Conservation (phyloP, 768 basidiomycete genomes). For the Podaxis mareebaensis region DNA sequence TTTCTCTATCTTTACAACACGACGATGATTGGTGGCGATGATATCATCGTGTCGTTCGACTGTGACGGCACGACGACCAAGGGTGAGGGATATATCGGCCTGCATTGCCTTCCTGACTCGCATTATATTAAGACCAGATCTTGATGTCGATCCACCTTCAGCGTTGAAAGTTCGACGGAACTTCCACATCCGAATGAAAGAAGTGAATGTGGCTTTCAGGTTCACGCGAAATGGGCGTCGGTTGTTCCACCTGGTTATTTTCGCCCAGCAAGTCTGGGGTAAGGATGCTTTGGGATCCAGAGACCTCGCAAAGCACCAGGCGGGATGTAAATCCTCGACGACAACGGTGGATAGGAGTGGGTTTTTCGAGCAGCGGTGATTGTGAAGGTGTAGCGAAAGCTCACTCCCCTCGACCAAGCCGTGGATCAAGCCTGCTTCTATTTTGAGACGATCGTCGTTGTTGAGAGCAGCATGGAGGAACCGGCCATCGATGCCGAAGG, state of each 20-base stretch:
- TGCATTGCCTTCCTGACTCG: conserved; percentile 43
- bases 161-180: conserved; percentile 40
- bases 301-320: conserved; percentile 55
- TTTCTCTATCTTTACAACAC: conserved; percentile 37
- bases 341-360: conserved; percentile 50
- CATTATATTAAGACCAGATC: conserved; percentile 44
- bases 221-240: conserved; percentile 54
- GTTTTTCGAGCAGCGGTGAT: conserved; percentile 58
- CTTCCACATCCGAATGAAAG: conserved; percentile 45
- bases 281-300: conserved; percentile 32
- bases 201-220: conserved; percentile 46
- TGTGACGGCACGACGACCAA: conserved; percentile 38
- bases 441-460: conserved; percentile 37
- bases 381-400: conserved; percentile 62
- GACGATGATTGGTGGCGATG: conserved; percentile 34
- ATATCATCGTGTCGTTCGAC: conserved; percentile 49
- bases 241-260: conserved; percentile 51
- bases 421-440: conserved; percentile 61
- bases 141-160: conserved; percentile 31
- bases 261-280: conserved; percentile 53
- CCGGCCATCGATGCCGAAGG: conserved; percentile 51
- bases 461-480: conserved; percentile 47
- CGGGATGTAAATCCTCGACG: conserved; percentile 54
- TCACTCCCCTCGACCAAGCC: conserved; percentile 66
- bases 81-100: conserved; percentile 53